Base-by-base conservation (phyloP, 148 eudicot genomes). In the Tetragonia tetragonoides region DNA sequence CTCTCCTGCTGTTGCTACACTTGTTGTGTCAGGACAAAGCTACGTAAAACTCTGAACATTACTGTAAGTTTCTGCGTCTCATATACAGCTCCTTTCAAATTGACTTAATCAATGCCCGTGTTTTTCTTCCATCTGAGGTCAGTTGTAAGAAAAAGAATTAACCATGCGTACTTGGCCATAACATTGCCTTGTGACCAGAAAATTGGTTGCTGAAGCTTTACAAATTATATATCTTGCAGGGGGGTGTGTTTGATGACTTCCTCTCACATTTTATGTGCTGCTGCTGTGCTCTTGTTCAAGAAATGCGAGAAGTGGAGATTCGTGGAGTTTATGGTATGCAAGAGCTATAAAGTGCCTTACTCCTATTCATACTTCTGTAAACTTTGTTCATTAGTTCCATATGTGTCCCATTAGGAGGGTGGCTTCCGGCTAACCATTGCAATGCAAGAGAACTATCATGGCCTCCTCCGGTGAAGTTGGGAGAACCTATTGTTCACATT, bases 261-360 rank as follows among this genome's bases (percentile, higher is more conserved):
- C 93, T 95, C 51, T 93, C 98, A 7, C 99, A 95, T 83, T 73
- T 87, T 21, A 90, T 95, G 99, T 95, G 99, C 73, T 95, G 99
- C 76, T 95, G 99, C 75, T 95, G 99, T 82, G 97, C 99, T 75
- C 98, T 93, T 87, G 99, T 95, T 63, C 99, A 95, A 91, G 99
- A 93, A 84, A 87, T 84, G 89, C 89, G 99, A 70, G 99, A 95
- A 88, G 89, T 95, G 54, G 93, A 95, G 81, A 87, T 86, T 49
- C 97, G 97, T 17, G 90, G 91, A 62, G 81, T 76, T 75, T 80
- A 90, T 81, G 94, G 99, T 95, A 89, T n/a, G 78, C 40, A 34
- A 60, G 49, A 15, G 23, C 62, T 51, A 24, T 38, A 21, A 14
- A 38, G 46, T 34, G 7, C 61, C 59, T 38, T n/a, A 20, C 2